These are phyloP conservation scores for Colletotrichum trifolii DNA, from an alignment of 2,329 filamentous ascomycete genomes.

Conservation along the genomic window DNA sequence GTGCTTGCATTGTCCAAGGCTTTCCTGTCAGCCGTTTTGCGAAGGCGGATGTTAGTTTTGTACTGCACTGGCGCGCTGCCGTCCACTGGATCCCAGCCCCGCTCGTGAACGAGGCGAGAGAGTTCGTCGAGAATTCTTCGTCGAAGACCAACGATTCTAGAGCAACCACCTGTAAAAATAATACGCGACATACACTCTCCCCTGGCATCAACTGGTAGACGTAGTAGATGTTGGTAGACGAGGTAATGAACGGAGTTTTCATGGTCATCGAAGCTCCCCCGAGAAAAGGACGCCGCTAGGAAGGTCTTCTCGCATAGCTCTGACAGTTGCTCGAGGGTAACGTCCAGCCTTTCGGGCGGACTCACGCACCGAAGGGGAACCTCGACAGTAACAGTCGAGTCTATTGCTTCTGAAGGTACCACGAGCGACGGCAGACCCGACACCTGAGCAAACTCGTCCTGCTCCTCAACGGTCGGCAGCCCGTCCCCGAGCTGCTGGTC, in stretches of 20 bases:
- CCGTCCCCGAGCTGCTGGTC: slow-evolving; percentile 47
- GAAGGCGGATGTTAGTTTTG: slow-evolving; percentile 57
- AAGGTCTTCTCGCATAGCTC: slow-evolving; percentile 81
- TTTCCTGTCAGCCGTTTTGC: slow-evolving; percentile 44
- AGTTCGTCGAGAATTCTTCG: slow-evolving; percentile 82
- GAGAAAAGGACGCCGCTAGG: slow-evolving; percentile 67
- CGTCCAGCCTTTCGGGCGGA: slow-evolving; percentile 62
- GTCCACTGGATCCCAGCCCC: slow-evolving; percentile 82
- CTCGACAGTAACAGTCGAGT: slow-evolving; percentile 41
- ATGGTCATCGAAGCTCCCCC: slow-evolving; percentile 81
- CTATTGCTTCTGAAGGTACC: too few relatives aligned
- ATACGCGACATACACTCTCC: slow-evolving; percentile 90
- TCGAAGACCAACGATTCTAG: slow-evolving; percentile 82
- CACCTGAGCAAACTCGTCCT: slow-evolving; percentile 55
- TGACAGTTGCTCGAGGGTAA: slow-evolving; percentile 78
- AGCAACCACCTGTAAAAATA: slow-evolving; percentile 84
- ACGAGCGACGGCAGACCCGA: too few relatives aligned
- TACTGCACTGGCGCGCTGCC: slow-evolving; percentile 74
- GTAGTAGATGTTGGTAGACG: slow-evolving; percentile 79
- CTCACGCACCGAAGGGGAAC: slow-evolving; percentile 59
- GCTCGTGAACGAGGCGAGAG: slow-evolving; percentile 69
- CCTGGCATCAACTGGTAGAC: slow-evolving; percentile 83
- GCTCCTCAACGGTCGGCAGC: slow-evolving; percentile 66
- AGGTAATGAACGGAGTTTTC: slow-evolving; percentile 83
- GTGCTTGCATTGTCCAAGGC: slow-evolving; percentile 18